Conservation (phyloP, 2,329 filamentous ascomycete species). For the Fusarium sororula region DNA sequence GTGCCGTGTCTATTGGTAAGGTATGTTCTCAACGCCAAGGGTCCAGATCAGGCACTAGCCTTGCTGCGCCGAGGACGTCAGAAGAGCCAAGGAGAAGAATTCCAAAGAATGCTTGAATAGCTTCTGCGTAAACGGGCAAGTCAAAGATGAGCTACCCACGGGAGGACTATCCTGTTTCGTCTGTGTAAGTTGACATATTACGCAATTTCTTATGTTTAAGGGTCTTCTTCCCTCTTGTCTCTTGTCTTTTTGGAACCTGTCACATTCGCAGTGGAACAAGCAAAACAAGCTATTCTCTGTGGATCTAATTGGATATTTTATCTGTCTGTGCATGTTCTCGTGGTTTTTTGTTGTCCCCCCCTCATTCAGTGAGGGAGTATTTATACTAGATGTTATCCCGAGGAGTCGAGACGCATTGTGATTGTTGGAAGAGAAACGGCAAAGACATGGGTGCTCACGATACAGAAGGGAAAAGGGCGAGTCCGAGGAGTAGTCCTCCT, state of each 20-base stretch:
- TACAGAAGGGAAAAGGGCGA: neutral
- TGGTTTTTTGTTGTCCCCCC: neutral
- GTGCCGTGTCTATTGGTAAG: constrained; percentile 2
- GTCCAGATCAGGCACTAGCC: neutral
- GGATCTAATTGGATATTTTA: neutral
- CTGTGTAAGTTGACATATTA: neutral
- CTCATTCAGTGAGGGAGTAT: neutral
- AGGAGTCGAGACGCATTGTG: neutral
- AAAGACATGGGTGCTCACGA: constrained; percentile 8
- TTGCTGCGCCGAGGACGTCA: neutral
- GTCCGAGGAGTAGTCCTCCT: constrained; percentile 4
- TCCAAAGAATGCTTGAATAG: neutral
- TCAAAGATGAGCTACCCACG: neutral
- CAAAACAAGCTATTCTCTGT: neutral
- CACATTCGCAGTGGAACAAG: constrained; percentile 4
- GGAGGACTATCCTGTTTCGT: neutral
- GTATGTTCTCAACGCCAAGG: constrained; percentile 2
- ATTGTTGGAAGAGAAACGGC: neutral
- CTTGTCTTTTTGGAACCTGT: constrained; percentile 12
- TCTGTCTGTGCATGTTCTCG: neutral
- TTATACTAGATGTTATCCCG: neutral
- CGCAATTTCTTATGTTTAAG: neutral
- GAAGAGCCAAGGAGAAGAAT: neutral
- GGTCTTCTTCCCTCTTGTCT: constrained; percentile 7
- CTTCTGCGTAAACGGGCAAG: neutral